Percentiles rank a stretch among this genome's conserved stretches.
phyloP scores from a whole-genome alignment of 2,329 filamentous ascomycete genomes.

The Ophiocordyceps camponoti-rufipedis region DNA sequence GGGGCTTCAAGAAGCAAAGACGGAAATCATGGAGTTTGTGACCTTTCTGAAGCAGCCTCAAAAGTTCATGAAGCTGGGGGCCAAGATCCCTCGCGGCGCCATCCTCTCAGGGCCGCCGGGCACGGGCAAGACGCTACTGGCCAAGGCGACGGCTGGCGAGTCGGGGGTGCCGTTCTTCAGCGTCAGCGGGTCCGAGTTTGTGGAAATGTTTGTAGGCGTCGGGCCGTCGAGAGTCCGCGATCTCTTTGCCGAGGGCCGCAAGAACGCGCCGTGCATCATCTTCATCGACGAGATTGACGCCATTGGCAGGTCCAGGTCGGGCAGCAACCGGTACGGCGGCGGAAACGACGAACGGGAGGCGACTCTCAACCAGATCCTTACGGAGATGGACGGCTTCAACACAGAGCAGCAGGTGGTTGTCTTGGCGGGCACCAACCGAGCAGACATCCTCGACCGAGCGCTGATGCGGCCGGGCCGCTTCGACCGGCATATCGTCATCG shows the following conservation, averaged over 20 bases:
- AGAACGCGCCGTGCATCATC: slow-evolving; percentile 95
- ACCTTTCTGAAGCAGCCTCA: slow-evolving; percentile 90
- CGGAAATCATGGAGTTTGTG: slow-evolving; percentile 98
- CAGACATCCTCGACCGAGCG: slow-evolving; percentile 86
- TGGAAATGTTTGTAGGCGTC: slow-evolving; percentile 99
- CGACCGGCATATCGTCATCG: slow-evolving; percentile 89
- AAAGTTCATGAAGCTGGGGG: slow-evolving; percentile 81
- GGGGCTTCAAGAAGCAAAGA: slow-evolving; percentile 95
- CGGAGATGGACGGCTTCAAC: slow-evolving; percentile 99
- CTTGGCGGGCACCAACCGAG: slow-evolving; percentile 87
- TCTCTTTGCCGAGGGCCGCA: slow-evolving; percentile 82
- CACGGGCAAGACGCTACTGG: slow-evolving; percentile 93
- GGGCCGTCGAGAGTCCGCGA: slow-evolving; percentile 90
- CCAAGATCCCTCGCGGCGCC: slow-evolving; percentile 92
- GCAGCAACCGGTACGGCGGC: slow-evolving; percentile 53
- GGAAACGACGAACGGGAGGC: slow-evolving; percentile 96
- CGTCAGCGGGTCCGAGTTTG: slow-evolving; percentile 95
- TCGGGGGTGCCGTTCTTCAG: slow-evolving; percentile 96
- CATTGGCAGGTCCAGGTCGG: slow-evolving; percentile 77
- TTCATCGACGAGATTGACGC: slow-evolving; percentile 99
- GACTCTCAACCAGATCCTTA: slow-evolving; percentile 94
- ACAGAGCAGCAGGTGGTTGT: slow-evolving; percentile 93
- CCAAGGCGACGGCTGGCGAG: slow-evolving; percentile 94
- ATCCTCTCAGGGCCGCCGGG: slow-evolving; percentile 95
- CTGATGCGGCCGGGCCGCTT: slow-evolving; percentile 94